Conservation (phyloP, 306 rosid species). For the Vigna trinervia region DNA sequence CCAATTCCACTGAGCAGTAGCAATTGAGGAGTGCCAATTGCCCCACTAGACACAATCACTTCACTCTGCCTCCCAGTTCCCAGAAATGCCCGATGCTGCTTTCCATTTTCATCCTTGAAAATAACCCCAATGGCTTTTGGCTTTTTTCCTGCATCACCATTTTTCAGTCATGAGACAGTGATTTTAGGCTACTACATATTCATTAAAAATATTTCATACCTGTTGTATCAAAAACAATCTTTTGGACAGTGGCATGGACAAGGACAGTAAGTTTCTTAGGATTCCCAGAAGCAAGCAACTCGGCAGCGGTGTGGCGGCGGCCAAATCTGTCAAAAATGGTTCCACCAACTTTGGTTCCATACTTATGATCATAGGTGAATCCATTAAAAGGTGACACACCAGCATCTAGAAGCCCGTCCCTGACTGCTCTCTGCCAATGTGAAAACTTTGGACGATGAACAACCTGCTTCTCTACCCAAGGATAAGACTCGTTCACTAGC, state of each 20-base stretch:
- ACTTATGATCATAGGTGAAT: slow-evolving; percentile 77
- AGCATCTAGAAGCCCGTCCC: slow-evolving; percentile 68
- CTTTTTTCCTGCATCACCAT: slow-evolving; percentile 52
- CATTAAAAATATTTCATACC: slow-evolving; percentile 29
- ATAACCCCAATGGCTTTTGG: slow-evolving; percentile 77
- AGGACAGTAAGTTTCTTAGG: slow-evolving; percentile 70
- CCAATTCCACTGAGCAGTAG: slow-evolving; percentile 88
- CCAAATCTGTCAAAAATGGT: slow-evolving; percentile 83
- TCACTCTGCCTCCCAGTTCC: slow-evolving; percentile 57
- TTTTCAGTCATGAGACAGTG: background rate
- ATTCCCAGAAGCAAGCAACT: slow-evolving; percentile 65
- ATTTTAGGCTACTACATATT: too few relatives aligned
- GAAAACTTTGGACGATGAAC: slow-evolving; percentile 66
- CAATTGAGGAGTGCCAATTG: slow-evolving; percentile 83
- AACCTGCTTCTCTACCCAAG: slow-evolving; percentile 81
- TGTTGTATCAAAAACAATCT: slow-evolving; percentile 62
- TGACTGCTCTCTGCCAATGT: slow-evolving; percentile 66
- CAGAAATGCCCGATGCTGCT: slow-evolving; percentile 62
- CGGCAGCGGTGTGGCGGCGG: slow-evolving; percentile 85
- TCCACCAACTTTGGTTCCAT: slow-evolving; percentile 90
- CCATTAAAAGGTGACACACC: slow-evolving; percentile 86
- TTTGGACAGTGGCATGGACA: slow-evolving; percentile 74
- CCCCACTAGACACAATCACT: slow-evolving; percentile 75
- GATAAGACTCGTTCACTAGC: slow-evolving; percentile 71
- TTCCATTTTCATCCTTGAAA: slow-evolving; percentile 80